Evolutionary conservation across 225 moss, liverwort and hornwort genomes (phyloP).

Genomic region (Polytrichum formosum): DNA sequence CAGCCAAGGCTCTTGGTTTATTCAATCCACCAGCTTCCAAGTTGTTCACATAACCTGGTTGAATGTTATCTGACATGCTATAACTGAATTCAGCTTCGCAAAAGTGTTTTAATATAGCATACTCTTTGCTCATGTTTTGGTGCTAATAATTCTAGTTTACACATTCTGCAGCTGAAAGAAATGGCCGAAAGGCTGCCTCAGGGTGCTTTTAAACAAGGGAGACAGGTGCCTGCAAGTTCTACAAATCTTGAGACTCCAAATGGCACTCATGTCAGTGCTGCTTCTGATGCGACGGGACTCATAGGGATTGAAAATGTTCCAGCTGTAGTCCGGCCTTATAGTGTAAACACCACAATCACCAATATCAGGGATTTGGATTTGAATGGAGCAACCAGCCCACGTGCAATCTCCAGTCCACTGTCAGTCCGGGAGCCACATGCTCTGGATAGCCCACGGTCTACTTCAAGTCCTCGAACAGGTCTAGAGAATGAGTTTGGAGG

Average conservation of each 20-base stretch:
- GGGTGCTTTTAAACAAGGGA: constrained; percentile 66
- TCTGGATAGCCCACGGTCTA: constrained; percentile 40
- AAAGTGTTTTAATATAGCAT: too few species aligned
- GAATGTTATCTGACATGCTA: too few species aligned
- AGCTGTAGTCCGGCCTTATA: constrained; percentile 35
- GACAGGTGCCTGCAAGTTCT: constrained; percentile 58
- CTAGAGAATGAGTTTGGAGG: constrained; percentile 30
- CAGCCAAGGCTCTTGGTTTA: too few species aligned
- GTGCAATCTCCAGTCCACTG: constrained; percentile 34
- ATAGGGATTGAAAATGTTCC: constrained; percentile 31
- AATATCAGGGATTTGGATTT: constrained; percentile 47
- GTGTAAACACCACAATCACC: constrained; percentile 44
- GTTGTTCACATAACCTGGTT: too few species aligned
- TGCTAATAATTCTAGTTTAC: neutral
- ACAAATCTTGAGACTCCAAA: constrained; percentile 66
- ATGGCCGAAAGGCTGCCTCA: constrained; percentile 95
- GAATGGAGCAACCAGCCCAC: constrained; percentile 64
- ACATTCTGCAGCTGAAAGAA: constrained; percentile 80
- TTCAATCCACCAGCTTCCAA: too few species aligned
- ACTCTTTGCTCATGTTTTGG: too few species aligned
- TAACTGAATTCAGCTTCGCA: too few species aligned
- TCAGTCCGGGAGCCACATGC: constrained; percentile 30
- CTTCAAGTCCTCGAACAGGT: constrained; percentile 27
- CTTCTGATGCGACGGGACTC: constrained; percentile 41
- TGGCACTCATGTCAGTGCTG: constrained; percentile 59